Conservation (phyloP, 1,139 yeast species). For the Petasospora rhodanensis region DNA sequence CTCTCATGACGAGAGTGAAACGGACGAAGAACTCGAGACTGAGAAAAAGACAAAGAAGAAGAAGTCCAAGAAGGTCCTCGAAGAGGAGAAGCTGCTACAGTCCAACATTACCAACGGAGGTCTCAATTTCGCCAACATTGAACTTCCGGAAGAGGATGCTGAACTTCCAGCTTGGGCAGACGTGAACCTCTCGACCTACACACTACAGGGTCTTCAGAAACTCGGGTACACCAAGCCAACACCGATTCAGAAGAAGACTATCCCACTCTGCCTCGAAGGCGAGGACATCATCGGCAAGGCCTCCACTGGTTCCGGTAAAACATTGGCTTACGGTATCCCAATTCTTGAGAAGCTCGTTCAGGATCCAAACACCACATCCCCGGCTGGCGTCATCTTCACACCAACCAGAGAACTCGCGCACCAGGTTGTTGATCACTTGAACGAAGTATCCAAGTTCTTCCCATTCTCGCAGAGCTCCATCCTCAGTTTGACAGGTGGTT, state of each 20-base stretch:
- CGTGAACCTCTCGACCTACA: conserved; percentile 44
- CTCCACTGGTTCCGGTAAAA: conserved; percentile 97
- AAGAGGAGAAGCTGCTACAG: conserved; percentile 11
- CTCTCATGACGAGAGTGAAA: conserved; percentile 17
- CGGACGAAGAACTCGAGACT: conserved; percentile 10
- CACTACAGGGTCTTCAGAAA: conserved; percentile 54
- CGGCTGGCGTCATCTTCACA: conserved; percentile 79
- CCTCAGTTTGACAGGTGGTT: conserved; percentile 88
- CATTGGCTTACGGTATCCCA: conserved; percentile 95
- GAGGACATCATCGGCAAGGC: conserved; percentile 92
- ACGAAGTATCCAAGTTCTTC: conserved; percentile 53
- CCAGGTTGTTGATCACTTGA: conserved; percentile 82
- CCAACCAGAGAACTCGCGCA: conserved; percentile 97
- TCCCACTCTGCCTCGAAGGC: conserved; percentile 71
- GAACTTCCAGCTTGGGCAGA: conserved; percentile 60
- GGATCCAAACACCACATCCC: conserved; percentile 31
- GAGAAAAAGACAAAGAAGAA: conserved; percentile 17
- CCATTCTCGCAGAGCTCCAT: conserved; percentile 55
- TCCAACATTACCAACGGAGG: conserved; percentile 8
- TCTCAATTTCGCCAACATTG: conserved; percentile 23
- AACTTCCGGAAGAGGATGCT: conserved; percentile 25
- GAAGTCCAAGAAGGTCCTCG: conserved; percentile 24
- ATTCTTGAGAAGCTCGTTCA: conserved; percentile 62
- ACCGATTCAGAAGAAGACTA: conserved; percentile 71
- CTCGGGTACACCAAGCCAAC: conserved; percentile 72